Percentiles rank a stretch among this genome's conserved stretches.
phyloP scores from a whole-genome alignment of 1,284 basidiomycete genomes.

The Ceratobasidium sp. region DNA sequence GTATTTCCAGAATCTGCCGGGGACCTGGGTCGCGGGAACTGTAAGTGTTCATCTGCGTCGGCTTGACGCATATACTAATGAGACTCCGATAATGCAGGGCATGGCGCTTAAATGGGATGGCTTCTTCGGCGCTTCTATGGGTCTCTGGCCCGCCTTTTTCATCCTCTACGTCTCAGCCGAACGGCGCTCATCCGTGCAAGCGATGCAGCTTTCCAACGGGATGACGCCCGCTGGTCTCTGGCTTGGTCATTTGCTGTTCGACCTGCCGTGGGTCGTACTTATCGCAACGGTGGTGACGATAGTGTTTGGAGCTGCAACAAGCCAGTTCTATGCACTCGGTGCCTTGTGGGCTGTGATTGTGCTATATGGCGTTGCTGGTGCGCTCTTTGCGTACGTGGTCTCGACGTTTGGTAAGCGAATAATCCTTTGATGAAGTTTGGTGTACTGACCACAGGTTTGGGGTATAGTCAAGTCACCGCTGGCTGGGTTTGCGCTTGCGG shows the following conservation, averaged over 20 bases:
- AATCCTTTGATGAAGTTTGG: no score
- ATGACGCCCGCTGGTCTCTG: slow-evolving; percentile 80
- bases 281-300: slow-evolving; percentile 73
- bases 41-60: slow-evolving; percentile 5
- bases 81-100: not conserved
- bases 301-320: slow-evolving; percentile 69
- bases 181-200: slow-evolving; percentile 76
- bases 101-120: slow-evolving; percentile 53
- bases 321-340: slow-evolving; percentile 78
- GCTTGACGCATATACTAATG: not conserved
- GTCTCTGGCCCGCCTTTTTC: slow-evolving; percentile 85
- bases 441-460: not conserved
- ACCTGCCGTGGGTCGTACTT: slow-evolving; percentile 72
- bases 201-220: slow-evolving; percentile 85
- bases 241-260: slow-evolving; percentile 84
- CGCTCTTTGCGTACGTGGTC: slow-evolving; percentile 77
- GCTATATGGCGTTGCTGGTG: slow-evolving; percentile 77
- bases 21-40: slow-evolving; percentile 27
- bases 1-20: slow-evolving; percentile 32
- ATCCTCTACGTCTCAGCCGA: slow-evolving; percentile 80
- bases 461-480: slow-evolving; percentile 69
- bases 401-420: slow-evolving; percentile 65
- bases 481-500: slow-evolving; percentile 79
- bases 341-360: slow-evolving; percentile 80
- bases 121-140: slow-evolving; percentile 78